A percentile compares a stretch with the other conserved stretches of the same genome.
phyloP scores from a whole-genome alignment of 2,329 filamentous ascomycete species.

The Xylaria multiplex region DNA sequence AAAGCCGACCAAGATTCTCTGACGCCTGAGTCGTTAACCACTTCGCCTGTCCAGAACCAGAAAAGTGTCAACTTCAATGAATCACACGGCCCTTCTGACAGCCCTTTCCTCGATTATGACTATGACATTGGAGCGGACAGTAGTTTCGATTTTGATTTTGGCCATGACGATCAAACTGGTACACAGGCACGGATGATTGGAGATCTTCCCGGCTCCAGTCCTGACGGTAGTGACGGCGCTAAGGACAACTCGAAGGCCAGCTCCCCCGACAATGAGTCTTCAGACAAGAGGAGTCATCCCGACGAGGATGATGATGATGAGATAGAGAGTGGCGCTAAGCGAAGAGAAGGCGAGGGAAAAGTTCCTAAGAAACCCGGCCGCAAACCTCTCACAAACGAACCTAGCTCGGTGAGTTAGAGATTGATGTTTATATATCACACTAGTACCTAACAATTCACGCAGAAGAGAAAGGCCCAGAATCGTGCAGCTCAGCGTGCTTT shows the following conservation, averaged over 20 bases:
- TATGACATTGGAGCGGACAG: slow-evolving; percentile 79
- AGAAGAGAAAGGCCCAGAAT: slow-evolving; percentile 98
- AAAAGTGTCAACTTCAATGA: slow-evolving; percentile 55
- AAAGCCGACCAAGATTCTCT: slow-evolving; percentile 54
- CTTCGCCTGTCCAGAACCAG: slow-evolving; percentile 58
- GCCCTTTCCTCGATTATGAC: slow-evolving; percentile 84
- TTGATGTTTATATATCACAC: slow-evolving; percentile 31
- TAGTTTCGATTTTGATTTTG: slow-evolving; percentile 78
- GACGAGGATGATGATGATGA: slow-evolving; percentile 75
- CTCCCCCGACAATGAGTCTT: slow-evolving; percentile 68
- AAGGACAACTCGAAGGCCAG: slow-evolving; percentile 61
- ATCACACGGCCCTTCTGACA: slow-evolving; percentile 71
- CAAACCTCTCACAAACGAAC: slow-evolving; percentile 94
- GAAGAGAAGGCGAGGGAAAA: slow-evolving; percentile 85
- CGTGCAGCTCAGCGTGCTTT: slow-evolving; percentile 92
- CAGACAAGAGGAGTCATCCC: slow-evolving; percentile 78
- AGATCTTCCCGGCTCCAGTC: slow-evolving; percentile 68
- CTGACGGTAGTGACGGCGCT: slow-evolving; percentile 36
- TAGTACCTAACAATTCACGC: slow-evolving; percentile 43
- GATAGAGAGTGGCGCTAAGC: slow-evolving; percentile 65
- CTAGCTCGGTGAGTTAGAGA: slow-evolving; percentile 82
- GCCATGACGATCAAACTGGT: slow-evolving; percentile 63
- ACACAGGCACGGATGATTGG: slow-evolving; percentile 70
- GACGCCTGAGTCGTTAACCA: slow-evolving; percentile 61
- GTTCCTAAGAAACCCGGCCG: slow-evolving; percentile 93